Base-by-base conservation (phyloP, 1,284 basidiomycete genomes). In the Vanrija pseudolonga region DNA sequence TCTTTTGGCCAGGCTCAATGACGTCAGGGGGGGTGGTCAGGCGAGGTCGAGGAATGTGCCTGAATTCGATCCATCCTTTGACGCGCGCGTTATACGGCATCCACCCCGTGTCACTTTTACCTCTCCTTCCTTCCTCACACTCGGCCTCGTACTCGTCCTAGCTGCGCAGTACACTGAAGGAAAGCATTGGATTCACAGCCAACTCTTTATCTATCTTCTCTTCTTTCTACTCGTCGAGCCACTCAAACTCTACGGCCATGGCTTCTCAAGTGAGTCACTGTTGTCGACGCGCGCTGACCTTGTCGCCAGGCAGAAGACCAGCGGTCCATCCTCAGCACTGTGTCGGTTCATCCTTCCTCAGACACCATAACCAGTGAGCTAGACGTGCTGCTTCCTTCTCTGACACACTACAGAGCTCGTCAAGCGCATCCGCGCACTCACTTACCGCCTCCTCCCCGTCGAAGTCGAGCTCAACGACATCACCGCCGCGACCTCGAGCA, bases 361-460 rank as follows among this genome's bases (percentile, higher is more conserved):
- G 63, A 68, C 26, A 69, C 70, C 4, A 55, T 67, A 36, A 57
- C 62, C 2, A 69, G 69, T 69, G 12, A 48, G 65, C 19, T 17
- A 28, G 4, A 2, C n/a, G 7, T 18, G 4, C 17, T 26, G 6
- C 43, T 24, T 42, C 9, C 12, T 14, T 32, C 8, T 2, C 32
- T 59, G n/a, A n/a, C 22, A 41, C 24, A 18, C 32, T n/a, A 0
- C 58, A 76, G 74, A 76, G 53, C 63, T 97, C 45, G 82, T 94
- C 39, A 86, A 83, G 61, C 85, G 92, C 39, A 78, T 95, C 47
- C 83, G 89, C 45, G 84, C 88, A 0, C 78, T 97, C 62, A 88
- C 88, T 0, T 76, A 88, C 53, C 82, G 80, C 50, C 80, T 97
- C 6, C 79, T 97, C 1, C 93, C 93, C 4, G 81, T 92, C 18